Conservation (phyloP, 176 grass and related monocot species). For the Eleusine indica region DNA sequence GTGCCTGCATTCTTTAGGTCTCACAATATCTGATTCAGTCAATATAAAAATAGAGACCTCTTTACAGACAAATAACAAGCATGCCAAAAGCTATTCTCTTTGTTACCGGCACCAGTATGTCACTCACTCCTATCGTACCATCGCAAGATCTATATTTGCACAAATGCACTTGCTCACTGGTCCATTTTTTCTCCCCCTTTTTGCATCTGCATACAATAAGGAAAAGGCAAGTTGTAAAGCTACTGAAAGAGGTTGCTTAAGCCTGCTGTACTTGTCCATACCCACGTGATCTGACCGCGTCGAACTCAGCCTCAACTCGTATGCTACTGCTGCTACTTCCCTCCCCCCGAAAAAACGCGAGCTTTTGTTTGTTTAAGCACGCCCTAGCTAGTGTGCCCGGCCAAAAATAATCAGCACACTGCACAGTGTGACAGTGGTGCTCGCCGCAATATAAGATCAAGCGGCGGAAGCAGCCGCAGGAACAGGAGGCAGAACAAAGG, state of each 20-base stretch:
- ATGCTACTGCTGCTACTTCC: constrained; percentile 20
- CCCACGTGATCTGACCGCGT: neutral
- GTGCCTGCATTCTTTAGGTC: too few species aligned
- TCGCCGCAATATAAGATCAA: constrained; percentile 46
- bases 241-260: neutral
- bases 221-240: neutral
- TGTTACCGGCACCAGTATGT: neutral
- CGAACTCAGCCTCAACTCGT: constrained; percentile 16
- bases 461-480: constrained; percentile 20
- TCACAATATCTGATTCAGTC: too few species aligned
- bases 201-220: neutral
- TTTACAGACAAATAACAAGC: neutral
- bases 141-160: constrained; percentile 2
- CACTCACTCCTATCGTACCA: neutral
- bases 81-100: neutral
- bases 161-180: neutral
- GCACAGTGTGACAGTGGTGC: constrained; percentile 4
- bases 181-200: neutral
- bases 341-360: constrained; percentile 19
- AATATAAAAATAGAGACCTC: too few species aligned
- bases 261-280: neutral
- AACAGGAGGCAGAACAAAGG: constrained; percentile 6
- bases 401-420: constrained; percentile 41
- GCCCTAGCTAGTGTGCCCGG: constrained; percentile 27
- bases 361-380: constrained; percentile 36